A percentile compares a stretch with the other conserved stretches of the same genome.
phyloP scores from a whole-genome alignment of 148 eudicot genomes.

The Spergularia bocconei region DNA sequence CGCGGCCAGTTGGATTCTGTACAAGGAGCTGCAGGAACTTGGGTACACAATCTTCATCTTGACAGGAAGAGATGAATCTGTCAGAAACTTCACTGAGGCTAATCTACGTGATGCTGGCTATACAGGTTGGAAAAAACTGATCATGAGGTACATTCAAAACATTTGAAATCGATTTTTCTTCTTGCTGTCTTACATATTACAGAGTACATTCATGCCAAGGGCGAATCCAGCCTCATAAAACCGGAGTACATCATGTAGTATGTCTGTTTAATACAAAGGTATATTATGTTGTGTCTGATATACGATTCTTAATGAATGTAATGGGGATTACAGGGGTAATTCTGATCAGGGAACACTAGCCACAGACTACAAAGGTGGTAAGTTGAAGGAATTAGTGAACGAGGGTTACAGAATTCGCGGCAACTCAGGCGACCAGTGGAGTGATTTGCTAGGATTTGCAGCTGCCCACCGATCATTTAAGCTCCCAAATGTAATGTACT shows the following conservation, averaged over 20 bases:
- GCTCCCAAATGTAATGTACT: conserved; percentile 75
- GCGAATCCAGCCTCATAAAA: too few species aligned
- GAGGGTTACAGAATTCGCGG: conserved; percentile 70
- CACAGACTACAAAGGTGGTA: conserved; percentile 58
- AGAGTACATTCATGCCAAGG: too few species aligned
- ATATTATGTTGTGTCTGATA: too few species aligned
- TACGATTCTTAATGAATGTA: neutral
- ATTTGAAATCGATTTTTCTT: too few species aligned
- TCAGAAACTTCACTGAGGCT: conserved; percentile 43
- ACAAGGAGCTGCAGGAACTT: conserved; percentile 52
- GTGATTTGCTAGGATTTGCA: conserved; percentile 70
- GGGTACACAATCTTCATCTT: conserved; percentile 65
- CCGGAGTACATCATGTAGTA: too few species aligned
- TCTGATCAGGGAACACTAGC: conserved; percentile 59
- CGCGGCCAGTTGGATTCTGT: conserved; percentile 59
- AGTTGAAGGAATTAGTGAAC: conserved; percentile 51
- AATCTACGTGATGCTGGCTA: conserved; percentile 56
- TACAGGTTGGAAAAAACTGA: conserved; percentile 59
- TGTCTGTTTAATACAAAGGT: too few species aligned
- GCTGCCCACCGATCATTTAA: conserved; percentile 65
- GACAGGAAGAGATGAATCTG: conserved; percentile 65
- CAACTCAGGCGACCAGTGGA: conserved; percentile 89
- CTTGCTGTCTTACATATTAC: too few species aligned
- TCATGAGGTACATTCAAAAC: conserved; percentile 49
- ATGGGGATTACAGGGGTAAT: conserved; percentile 39